phyloP scores from a whole-genome alignment of 495 filamentous ascomycete genomes.

The Penicillium longicatenatum region DNA sequence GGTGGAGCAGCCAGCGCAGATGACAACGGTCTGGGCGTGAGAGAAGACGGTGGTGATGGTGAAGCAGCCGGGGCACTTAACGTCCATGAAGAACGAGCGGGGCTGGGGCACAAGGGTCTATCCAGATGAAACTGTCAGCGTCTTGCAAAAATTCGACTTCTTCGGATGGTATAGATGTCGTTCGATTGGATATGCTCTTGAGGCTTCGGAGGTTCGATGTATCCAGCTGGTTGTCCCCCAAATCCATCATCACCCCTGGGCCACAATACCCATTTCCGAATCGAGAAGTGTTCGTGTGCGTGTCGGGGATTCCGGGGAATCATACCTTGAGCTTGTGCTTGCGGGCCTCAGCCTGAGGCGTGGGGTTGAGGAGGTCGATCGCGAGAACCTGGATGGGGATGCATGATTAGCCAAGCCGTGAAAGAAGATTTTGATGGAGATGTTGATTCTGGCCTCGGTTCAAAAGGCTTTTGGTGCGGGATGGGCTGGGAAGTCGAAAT shows the following conservation, averaged over 20 bases:
- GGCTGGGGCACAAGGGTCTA: conserved; percentile 92
- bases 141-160: not conserved
- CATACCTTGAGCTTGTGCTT: conserved; percentile 99
- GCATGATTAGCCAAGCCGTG: conserved; percentile 18
- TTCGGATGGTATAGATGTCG: not conserved
- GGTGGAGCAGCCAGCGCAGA: conserved; percentile 96
- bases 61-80: conserved; percentile 99
- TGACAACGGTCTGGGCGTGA: conserved; percentile 99
- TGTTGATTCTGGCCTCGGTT: not conserved
- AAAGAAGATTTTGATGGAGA: conserved; percentile 7
- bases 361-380: conserved; percentile 99
- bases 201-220: conserved; percentile 2
- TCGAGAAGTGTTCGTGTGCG: conserved; percentile 8
- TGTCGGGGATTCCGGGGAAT: conserved; percentile 18
- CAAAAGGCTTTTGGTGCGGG: not conserved
- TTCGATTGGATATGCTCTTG: conserved; percentile 1
- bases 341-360: conserved; percentile 89
- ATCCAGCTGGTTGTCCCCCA: not conserved
- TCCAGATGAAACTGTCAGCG: conserved; percentile 20
- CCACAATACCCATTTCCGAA: conserved; percentile 17
- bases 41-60: conserved; percentile 99
- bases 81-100: conserved; percentile 99
- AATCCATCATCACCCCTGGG: conserved; percentile 8
- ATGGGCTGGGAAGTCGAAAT: conserved; percentile 8
- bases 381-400: conserved; percentile 83